Percentiles rank a stretch among this genome's conserved stretches.
Conservation (phyloP, 805 yeast species). For the Ogataea nakhonphanomensis region DNA sequence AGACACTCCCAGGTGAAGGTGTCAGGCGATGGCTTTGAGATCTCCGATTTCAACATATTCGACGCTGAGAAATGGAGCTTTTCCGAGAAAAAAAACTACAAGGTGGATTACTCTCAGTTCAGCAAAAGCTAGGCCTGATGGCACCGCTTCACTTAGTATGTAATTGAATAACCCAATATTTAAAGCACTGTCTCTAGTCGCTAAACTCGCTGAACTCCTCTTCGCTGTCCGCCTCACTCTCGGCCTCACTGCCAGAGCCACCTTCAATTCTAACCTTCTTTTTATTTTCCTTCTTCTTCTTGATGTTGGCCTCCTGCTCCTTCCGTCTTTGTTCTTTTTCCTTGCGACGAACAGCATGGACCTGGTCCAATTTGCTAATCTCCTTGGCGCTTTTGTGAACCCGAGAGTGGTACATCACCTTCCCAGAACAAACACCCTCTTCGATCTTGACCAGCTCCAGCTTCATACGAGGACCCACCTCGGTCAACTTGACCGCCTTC, state of each 20-base stretch:
- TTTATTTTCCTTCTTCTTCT: slow-evolving; percentile 67
- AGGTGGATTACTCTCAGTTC: slow-evolving; percentile 34
- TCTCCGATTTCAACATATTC: slow-evolving; percentile 43
- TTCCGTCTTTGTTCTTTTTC: slow-evolving; percentile 70
- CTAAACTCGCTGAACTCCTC: slow-evolving; percentile 22
- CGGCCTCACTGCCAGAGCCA: slow-evolving; percentile 36
- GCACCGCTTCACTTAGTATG: not conserved
- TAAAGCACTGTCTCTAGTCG: not conserved
- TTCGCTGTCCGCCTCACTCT: slow-evolving; percentile 27
- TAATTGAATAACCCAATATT: not conserved
- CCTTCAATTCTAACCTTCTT: slow-evolving; percentile 67
- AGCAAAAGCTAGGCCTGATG: not conserved
- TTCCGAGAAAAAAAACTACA: slow-evolving; percentile 39
- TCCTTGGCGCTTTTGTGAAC: slow-evolving; percentile 64
- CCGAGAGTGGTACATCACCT: slow-evolving; percentile 77
- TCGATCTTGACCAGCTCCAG: slow-evolving; percentile 80
- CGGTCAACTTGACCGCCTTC: slow-evolving; percentile 87
- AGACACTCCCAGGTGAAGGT: slow-evolving; percentile 38
- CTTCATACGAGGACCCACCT: slow-evolving; percentile 86
- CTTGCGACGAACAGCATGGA: slow-evolving; percentile 58
- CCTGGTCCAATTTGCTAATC: slow-evolving; percentile 56
- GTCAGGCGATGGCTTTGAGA: slow-evolving; percentile 37
- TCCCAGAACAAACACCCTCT: slow-evolving; percentile 87
- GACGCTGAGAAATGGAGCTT: slow-evolving; percentile 43
- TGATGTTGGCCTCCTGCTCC: slow-evolving; percentile 75